A percentile compares a stretch with the other conserved stretches of the same genome.
These are phyloP conservation scores for Taxillus chinensis DNA, from an alignment of 164 flowering plant genomes.

Conservation along the genomic window DNA sequence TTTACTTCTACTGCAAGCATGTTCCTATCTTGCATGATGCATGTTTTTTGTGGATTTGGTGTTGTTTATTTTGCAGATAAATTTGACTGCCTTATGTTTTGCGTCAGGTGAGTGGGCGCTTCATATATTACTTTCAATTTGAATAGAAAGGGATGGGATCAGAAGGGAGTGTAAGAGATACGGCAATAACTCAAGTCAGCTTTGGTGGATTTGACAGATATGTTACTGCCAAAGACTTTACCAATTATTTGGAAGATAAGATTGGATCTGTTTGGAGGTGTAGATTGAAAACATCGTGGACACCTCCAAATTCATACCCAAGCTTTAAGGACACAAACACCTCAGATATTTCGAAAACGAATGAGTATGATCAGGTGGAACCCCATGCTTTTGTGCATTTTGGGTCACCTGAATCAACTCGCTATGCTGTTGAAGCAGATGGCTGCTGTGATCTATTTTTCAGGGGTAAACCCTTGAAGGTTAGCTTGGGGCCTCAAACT, in stretches of 20 bases:
- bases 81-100: not conserved
- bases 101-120: not conserved
- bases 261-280: conserved; percentile 68
- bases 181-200: conserved; percentile 47
- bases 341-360: conserved; percentile 12
- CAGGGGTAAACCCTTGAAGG: conserved; percentile 32
- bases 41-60: no score
- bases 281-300: conserved; percentile 75
- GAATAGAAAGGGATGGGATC: conserved; percentile 28
- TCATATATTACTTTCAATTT: not conserved
- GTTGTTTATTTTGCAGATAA: no score
- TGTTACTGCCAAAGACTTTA: conserved; percentile 39
- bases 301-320: conserved; percentile 66
- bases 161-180: conserved; percentile 16
- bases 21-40: no score
- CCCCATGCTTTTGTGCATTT: conserved; percentile 97
- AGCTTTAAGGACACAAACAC: conserved; percentile 25
- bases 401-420: conserved; percentile 36
- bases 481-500: conserved; percentile 54
- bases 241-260: conserved; percentile 37
- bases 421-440: conserved; percentile 35
- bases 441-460: conserved; percentile 39
- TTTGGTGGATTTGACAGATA: conserved; percentile 55
- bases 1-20: no score
- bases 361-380: conserved; percentile 46